phyloP scores from a whole-genome alignment of 1,284 basidiomycete genomes.

The Tilletia horrida region DNA sequence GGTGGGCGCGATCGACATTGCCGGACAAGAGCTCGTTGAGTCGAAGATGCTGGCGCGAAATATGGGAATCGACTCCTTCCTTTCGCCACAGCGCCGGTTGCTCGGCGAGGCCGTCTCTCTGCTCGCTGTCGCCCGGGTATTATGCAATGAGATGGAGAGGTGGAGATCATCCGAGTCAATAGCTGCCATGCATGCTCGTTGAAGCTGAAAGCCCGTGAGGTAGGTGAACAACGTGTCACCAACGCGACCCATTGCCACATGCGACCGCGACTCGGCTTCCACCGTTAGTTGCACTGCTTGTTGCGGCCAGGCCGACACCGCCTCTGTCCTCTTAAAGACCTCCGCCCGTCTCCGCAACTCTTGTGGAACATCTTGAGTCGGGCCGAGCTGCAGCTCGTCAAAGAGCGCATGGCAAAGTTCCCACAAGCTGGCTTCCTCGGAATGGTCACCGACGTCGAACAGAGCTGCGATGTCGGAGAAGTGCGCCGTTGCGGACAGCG shows the following conservation, averaged over 20 bases:
- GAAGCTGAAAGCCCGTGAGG: conserved; percentile 82
- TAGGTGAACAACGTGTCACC: conserved; percentile 65
- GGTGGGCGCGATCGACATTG: conserved; percentile 65
- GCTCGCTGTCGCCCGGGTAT: conserved; percentile 71
- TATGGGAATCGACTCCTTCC: conserved; percentile 70
- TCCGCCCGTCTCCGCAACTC: conserved; percentile 56
- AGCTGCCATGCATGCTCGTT: conserved; percentile 74
- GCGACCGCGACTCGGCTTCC: conserved; percentile 60
- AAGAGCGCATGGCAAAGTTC: conserved; percentile 86
- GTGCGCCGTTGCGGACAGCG: conserved; percentile 62
- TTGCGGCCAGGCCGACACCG: conserved; percentile 81
- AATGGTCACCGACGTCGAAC: conserved; percentile 71
- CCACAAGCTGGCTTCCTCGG: conserved; percentile 67
- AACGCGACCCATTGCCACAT: conserved; percentile 42
- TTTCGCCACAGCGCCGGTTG: conserved; percentile 83
- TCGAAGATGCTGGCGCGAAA: conserved; percentile 69
- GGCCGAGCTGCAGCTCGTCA: conserved; percentile 69
- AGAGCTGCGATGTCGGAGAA: conserved; percentile 75
- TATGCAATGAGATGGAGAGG: conserved; percentile 91
- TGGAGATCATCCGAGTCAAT: conserved; percentile 75
- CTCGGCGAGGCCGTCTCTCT: conserved; percentile 69
- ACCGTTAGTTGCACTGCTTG: conserved; percentile 70
- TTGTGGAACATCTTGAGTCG: conserved; percentile 63
- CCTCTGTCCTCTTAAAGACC: conserved; percentile 70
- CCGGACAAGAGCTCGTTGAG: conserved; percentile 85